These are phyloP conservation scores for Sclerotinia subarctica DNA, from an alignment of 2,329 filamentous ascomycete genomes.

Conservation along the genomic window DNA sequence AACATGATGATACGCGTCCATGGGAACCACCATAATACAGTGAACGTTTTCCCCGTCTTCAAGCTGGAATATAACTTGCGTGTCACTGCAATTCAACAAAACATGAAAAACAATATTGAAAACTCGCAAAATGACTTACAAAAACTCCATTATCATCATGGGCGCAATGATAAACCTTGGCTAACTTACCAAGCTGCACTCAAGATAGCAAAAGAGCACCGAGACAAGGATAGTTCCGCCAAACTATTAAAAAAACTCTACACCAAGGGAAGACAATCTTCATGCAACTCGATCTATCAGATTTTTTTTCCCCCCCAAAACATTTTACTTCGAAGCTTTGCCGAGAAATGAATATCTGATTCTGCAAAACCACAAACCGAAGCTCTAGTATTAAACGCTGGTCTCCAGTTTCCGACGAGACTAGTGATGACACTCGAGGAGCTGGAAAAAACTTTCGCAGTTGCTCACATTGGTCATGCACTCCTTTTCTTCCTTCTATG, in stretches of 20 bases:
- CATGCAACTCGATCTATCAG: constrained; percentile 37
- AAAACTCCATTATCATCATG: constrained; percentile 42
- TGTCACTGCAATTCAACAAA: neutral
- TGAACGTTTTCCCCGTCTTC: neutral
- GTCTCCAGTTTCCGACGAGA: constrained; percentile 41
- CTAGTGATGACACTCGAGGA: constrained; percentile 43
- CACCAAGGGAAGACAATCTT: constrained; percentile 44
- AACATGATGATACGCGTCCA: neutral
- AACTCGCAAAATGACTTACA: constrained; percentile 25
- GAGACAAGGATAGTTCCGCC: constrained; percentile 33
- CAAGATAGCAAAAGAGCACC: constrained; percentile 40
- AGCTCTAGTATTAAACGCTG: constrained; percentile 49
- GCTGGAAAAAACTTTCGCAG: constrained; percentile 48
- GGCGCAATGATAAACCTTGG: constrained; percentile 47
- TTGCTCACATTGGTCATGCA: constrained; percentile 51
- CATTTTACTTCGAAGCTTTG: constrained; percentile 34
- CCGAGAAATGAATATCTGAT: neutral
- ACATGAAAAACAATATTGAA: neutral
- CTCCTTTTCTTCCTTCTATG: constrained; percentile 49
- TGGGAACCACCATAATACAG: neutral
- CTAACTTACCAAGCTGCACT: constrained; percentile 44
- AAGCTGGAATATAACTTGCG: neutral
- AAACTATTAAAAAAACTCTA: constrained; percentile 43
- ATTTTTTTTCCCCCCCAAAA: no score
- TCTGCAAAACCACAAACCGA: constrained; percentile 41